Percentiles rank a stretch among this genome's conserved stretches.
Conservation (phyloP, 805 yeast species). For the Wickerhamomyces chambardii region DNA sequence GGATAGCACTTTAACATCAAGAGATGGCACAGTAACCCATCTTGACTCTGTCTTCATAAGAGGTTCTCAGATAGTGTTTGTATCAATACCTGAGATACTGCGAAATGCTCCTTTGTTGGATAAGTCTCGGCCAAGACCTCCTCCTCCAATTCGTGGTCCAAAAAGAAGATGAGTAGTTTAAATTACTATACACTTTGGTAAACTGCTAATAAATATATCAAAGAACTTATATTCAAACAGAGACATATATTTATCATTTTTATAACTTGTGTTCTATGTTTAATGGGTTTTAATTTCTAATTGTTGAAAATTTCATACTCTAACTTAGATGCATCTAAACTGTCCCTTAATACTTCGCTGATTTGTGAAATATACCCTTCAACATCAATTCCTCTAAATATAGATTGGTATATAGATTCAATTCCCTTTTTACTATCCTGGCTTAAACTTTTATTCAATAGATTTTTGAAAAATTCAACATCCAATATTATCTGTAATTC, state of each 20-base stretch:
- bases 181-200: too few relatives aligned
- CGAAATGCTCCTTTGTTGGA: conserved; percentile 85
- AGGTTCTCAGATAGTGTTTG: conserved; percentile 82
- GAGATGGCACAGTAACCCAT: conserved; percentile 67
- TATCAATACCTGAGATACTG: conserved; percentile 83
- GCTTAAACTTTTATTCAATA: not conserved
- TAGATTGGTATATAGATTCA: too few relatives aligned
- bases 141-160: conserved; percentile 65
- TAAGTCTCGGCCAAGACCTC: conserved; percentile 47
- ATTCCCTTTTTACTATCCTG: not conserved
- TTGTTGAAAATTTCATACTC: conserved; percentile 14
- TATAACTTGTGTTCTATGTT: too few relatives aligned
- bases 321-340: conserved; percentile 8
- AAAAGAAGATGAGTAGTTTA: conserved; percentile 19
- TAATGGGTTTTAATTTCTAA: too few relatives aligned
- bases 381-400: not conserved
- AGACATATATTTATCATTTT: too few relatives aligned
- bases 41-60: conserved; percentile 83
- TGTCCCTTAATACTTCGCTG: not conserved
- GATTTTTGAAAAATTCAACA: conserved; percentile 36
- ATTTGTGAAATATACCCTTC: not conserved
- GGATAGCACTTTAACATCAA: conserved; percentile 72
- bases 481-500: conserved; percentile 44
- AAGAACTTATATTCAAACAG: too few relatives aligned
- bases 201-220: too few relatives aligned